These are phyloP conservation scores for Suillus lakei DNA, from an alignment of 768 basidiomycete species.

Conservation along the genomic window DNA sequence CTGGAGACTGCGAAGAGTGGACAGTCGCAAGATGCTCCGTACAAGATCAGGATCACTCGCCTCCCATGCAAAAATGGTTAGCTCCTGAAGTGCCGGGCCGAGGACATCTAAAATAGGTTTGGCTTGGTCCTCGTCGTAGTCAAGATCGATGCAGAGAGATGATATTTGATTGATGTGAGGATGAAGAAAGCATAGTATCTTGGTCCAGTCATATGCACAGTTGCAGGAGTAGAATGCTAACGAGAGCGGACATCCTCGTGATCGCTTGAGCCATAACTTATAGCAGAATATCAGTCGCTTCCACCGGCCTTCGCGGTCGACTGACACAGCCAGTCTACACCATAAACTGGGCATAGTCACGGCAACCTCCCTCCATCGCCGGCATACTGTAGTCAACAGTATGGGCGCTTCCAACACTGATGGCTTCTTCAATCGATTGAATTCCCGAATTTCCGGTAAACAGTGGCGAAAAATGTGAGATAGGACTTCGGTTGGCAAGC, in stretches of 20 bases:
- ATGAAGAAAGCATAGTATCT: constrained; percentile 15
- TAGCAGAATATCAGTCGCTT: too few relatives aligned
- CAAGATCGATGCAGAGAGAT: too few relatives aligned
- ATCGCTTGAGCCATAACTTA: constrained; percentile 11
- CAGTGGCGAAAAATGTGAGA: constrained; percentile 51
- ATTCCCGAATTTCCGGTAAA: too few relatives aligned
- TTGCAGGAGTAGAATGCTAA: neutral
- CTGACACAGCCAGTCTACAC: constrained; percentile 47
- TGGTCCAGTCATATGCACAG: neutral
- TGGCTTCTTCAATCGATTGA: too few relatives aligned
- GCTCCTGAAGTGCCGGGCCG: constrained; percentile 25
- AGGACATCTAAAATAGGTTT: too few relatives aligned
- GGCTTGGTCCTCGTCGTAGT: too few relatives aligned
- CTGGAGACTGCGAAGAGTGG: constrained; percentile 18
- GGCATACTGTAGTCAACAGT: constrained; percentile 44
- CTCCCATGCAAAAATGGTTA: too few relatives aligned
- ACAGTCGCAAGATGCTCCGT: constrained; percentile 11
- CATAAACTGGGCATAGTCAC: constrained; percentile 49
- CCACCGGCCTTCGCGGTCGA: too few relatives aligned
- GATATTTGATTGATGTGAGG: constrained; percentile 1
- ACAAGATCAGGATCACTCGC: too few relatives aligned
- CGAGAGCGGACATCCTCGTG: constrained; percentile 17
- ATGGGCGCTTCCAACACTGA: too few relatives aligned
- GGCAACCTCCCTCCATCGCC: constrained; percentile 46
- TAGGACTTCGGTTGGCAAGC: constrained; percentile 50